Evolutionary conservation across 2,329 filamentous ascomycete species (phyloP).

Genomic region (Botryotinia convoluta): DNA sequence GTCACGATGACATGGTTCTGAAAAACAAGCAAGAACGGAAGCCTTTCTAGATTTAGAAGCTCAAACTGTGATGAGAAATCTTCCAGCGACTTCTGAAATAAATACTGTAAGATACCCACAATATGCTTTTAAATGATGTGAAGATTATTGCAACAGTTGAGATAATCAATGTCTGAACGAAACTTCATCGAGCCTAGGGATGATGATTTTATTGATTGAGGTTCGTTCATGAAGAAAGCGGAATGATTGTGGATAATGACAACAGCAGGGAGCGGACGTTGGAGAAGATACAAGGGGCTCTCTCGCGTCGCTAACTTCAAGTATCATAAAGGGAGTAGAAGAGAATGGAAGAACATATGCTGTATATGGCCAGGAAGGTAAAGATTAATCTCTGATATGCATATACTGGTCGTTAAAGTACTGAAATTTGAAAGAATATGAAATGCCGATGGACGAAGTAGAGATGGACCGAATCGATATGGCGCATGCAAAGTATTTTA

Average conservation of each 20-base stretch:
- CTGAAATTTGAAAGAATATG: background rate
- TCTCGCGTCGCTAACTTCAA: background rate
- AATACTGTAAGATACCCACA: background rate
- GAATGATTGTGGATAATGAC: background rate
- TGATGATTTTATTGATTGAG: background rate
- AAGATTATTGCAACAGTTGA: background rate
- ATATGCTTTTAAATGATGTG: background rate
- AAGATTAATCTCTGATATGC: background rate
- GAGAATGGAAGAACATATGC: background rate
- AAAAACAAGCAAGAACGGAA: background rate
- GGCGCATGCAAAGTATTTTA: background rate
- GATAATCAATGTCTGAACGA: background rate
- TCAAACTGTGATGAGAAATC: background rate
- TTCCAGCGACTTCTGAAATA: background rate
- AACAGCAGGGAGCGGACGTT: background rate
- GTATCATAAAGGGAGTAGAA: background rate
- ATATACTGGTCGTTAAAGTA: background rate
- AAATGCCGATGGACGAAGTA: background rate
- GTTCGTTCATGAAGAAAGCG: background rate
- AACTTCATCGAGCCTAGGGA: background rate
- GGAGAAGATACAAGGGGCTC: background rate
- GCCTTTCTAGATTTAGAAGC: background rate
- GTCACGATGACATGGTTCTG: background rate
- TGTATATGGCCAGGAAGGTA: background rate
- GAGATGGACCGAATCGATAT: background rate